These are phyloP conservation scores for Russula brevipes DNA, from an alignment of 768 basidiomycete genomes.

Conservation along the genomic window DNA sequence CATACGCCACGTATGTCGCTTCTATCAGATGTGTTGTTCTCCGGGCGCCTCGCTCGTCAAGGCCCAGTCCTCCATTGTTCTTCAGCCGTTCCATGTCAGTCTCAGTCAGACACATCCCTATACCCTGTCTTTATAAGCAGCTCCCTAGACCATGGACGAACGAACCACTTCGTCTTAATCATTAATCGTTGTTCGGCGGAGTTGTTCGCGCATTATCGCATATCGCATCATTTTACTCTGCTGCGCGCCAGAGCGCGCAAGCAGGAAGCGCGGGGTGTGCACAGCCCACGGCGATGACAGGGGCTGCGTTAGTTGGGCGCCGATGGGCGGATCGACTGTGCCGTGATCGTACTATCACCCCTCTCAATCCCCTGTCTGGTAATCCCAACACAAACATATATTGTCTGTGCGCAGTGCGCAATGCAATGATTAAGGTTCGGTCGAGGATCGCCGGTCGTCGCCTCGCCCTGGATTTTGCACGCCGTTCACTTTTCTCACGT, in stretches of 20 bases:
- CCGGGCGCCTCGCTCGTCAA: conserved; percentile 21
- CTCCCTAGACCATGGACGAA: not conserved
- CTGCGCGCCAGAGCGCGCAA: not conserved
- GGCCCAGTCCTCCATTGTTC: not conserved
- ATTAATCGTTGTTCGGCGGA: not conserved
- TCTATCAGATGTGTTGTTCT: conserved; percentile 22
- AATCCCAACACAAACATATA: not conserved
- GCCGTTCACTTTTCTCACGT: not conserved
- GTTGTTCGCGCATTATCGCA: not conserved
- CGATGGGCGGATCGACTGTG: conserved; percentile 24
- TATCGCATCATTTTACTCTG: not conserved
- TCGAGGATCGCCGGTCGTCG: not conserved
- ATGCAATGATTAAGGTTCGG: conserved; percentile 12
- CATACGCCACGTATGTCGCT: conserved; percentile 20
- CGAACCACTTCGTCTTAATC: not conserved
- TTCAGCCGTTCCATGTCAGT: not conserved
- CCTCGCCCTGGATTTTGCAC: not conserved
- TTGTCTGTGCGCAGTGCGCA: not conserved
- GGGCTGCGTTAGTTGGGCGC: conserved; percentile 21
- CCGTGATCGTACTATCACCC: conserved; percentile 15
- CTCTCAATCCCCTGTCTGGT: not conserved
- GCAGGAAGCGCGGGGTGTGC: not conserved
- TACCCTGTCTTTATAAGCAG: not conserved
- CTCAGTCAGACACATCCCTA: not conserved
- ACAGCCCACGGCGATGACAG: conserved; percentile 10